Percentiles rank a stretch among this genome's conserved stretches.
phyloP scores from a whole-genome alignment of 257 asterid species.

The Scutellaria baicalensis region DNA sequence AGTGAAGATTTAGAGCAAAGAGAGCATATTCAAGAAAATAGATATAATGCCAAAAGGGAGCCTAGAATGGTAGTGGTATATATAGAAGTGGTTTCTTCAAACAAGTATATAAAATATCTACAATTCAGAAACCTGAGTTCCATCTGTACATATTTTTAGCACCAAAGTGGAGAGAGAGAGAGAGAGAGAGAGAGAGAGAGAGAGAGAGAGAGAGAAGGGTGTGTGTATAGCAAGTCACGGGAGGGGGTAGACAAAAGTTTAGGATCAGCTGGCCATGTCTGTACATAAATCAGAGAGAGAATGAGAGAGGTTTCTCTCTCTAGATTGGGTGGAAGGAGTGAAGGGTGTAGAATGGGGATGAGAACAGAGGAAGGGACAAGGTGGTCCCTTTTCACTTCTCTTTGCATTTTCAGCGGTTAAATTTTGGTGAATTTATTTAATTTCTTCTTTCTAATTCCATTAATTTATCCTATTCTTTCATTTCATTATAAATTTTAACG shows the following conservation, averaged over 20 bases:
- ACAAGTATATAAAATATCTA: conserved; percentile 24
- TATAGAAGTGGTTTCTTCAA: neutral
- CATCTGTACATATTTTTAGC: neutral
- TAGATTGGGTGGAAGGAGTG: neutral
- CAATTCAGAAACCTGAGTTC: neutral
- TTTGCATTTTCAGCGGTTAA: neutral
- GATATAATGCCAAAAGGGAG: neutral
- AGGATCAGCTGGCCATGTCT: conserved; percentile 20
- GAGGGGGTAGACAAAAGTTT: conserved; percentile 35
- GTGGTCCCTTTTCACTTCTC: conserved; percentile 21
- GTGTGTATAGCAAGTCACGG: conserved; percentile 44
- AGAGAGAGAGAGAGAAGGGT: neutral
- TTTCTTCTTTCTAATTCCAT: no score
- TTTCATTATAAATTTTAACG: no score
- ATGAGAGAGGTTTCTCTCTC: neutral
- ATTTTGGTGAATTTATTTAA: neutral
- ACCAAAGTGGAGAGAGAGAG: neutral
- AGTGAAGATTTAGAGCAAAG: no score
- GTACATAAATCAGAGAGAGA: neutral
- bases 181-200: neutral
- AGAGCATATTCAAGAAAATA: neutral
- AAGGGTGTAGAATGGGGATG: conserved; percentile 11
- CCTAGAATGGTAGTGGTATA: neutral
- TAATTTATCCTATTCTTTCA: no score
- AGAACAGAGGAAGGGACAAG: conserved; percentile 38